Evolutionary conservation across 1,284 basidiomycete species (phyloP).

Genomic region (Fistulinella staudtii): DNA sequence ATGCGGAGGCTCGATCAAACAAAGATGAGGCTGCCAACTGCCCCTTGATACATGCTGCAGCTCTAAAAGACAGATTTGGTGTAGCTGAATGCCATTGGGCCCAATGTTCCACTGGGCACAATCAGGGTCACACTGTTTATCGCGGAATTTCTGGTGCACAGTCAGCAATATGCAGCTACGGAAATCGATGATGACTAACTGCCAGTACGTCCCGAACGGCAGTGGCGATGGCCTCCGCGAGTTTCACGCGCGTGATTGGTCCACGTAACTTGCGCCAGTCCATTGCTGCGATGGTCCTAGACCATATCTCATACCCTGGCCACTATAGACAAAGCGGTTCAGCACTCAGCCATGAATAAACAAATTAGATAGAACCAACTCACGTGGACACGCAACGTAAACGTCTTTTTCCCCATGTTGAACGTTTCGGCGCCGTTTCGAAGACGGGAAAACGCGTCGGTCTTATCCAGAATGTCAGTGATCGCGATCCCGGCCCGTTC

Average conservation of each 20-base stretch:
- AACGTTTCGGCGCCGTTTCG: conserved; percentile 13
- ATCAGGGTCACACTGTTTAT: conserved; percentile 12
- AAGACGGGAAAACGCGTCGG: conserved; percentile 11
- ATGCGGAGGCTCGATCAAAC: conserved; percentile 17
- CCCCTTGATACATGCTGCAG: conserved; percentile 27
- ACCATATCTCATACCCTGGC: conserved; percentile 30
- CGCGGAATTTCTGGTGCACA: conserved; percentile 11
- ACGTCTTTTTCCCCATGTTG: conserved; percentile 25
- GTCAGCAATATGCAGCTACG: conserved; percentile 5
- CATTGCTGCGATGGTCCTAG: conserved; percentile 28
- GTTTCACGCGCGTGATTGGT: conserved; percentile 36
- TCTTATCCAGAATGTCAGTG: conserved; percentile 18
- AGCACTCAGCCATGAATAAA: background rate
- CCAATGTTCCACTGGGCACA: conserved; percentile 25
- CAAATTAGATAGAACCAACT: background rate
- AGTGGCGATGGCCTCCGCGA: conserved; percentile 39
- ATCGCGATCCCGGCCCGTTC: conserved; percentile 21
- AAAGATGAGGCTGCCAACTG: conserved; percentile 32
- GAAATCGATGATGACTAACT: conserved; percentile 17
- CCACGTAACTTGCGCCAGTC: conserved; percentile 29
- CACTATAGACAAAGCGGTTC: conserved; percentile 18
- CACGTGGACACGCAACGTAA: conserved; percentile 29
- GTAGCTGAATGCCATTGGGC: conserved; percentile 19
- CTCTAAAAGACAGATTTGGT: conserved; percentile 25
- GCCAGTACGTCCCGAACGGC: conserved; percentile 38